Evolutionary conservation across 371 early-diverging fungal species (phyloP).

Genomic region (Rhizopus arrhizus): DNA sequence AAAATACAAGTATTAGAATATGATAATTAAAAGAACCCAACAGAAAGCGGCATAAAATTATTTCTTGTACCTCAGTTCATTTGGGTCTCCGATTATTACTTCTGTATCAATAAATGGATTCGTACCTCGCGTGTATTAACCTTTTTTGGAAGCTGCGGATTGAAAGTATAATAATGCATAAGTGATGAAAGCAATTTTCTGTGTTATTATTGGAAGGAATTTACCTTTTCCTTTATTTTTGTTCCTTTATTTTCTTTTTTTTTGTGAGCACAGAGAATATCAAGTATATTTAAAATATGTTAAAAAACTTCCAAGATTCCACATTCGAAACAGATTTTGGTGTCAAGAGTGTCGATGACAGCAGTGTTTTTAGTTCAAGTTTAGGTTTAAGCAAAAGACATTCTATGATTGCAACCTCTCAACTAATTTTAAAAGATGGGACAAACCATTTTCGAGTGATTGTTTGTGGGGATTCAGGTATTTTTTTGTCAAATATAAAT

Average conservation of each 20-base stretch:
- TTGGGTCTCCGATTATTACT: too few species aligned
- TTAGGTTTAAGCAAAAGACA: not conserved
- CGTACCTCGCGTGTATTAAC: not conserved
- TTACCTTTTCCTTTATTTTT: not conserved
- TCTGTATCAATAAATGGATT: not conserved
- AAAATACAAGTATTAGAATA: too few species aligned
- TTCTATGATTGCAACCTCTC: not conserved
- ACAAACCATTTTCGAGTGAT: conserved; percentile 49
- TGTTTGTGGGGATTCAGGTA: conserved; percentile 64
- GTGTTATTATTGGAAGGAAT: not conserved
- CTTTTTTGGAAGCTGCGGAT: not conserved
- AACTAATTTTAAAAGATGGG: not conserved
- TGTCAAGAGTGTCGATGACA: conserved; percentile 4
- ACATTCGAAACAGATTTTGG: conserved; percentile 1
- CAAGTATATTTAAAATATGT: not conserved
- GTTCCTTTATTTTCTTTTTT: not conserved
- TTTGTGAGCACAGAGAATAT: not conserved
- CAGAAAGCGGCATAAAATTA: too few species aligned
- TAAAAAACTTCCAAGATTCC: not conserved
- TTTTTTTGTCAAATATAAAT: conserved; percentile 1
- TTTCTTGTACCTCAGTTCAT: too few species aligned
- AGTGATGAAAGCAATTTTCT: not conserved
- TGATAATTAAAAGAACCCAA: too few species aligned
- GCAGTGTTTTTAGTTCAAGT: not conserved
- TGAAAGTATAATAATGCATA: not conserved